phyloP scores from a whole-genome alignment of 208 protist species.

The Crithidia sp. region DNA sequence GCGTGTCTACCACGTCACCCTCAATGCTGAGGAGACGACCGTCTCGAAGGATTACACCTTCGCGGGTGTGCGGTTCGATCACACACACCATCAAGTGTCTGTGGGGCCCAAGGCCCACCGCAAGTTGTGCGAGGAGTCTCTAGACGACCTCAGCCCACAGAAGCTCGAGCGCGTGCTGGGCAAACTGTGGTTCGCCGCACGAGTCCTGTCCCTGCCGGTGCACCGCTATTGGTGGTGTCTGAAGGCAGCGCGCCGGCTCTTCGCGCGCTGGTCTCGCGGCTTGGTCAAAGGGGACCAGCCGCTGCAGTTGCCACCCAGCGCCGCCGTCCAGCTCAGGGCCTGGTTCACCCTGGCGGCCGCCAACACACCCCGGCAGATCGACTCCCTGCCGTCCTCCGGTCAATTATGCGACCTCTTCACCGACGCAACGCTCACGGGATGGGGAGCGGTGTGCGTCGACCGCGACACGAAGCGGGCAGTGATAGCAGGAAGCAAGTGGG shows the following conservation, averaged over 20 bases:
- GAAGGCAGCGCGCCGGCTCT: slow-evolving; percentile 15
- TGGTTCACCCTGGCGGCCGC: slow-evolving; percentile 12
- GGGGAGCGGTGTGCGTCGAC: slow-evolving; percentile 29
- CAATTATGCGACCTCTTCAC: slow-evolving; percentile 28
- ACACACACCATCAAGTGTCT: not conserved
- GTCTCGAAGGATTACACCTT: slow-evolving; percentile 28
- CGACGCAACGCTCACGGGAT: slow-evolving; percentile 24
- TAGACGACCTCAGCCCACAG: slow-evolving; percentile 3
- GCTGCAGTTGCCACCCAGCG: slow-evolving; percentile 8
- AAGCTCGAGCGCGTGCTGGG: slow-evolving; percentile 29
- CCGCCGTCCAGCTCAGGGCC: not conserved
- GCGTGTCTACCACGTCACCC: not conserved
- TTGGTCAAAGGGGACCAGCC: slow-evolving; percentile 4
- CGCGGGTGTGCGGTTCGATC: slow-evolving; percentile 17
- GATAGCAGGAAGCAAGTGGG: slow-evolving; percentile 13
- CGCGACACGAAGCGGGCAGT: slow-evolving; percentile 10
- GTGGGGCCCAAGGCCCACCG: slow-evolving; percentile 15
- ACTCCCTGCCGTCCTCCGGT: not conserved
- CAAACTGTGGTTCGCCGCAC: slow-evolving; percentile 26
- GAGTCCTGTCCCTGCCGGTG: slow-evolving; percentile 14
- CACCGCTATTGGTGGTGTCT: slow-evolving; percentile 27
- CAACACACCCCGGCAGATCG: not conserved
- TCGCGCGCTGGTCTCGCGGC: slow-evolving; percentile 18
- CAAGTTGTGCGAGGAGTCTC: slow-evolving; percentile 11
- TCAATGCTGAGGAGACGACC: slow-evolving; percentile 21